These are phyloP conservation scores for Emmonsiellopsis sp. DNA, from an alignment of 2,329 filamentous ascomycete species.

Conservation along the genomic window DNA sequence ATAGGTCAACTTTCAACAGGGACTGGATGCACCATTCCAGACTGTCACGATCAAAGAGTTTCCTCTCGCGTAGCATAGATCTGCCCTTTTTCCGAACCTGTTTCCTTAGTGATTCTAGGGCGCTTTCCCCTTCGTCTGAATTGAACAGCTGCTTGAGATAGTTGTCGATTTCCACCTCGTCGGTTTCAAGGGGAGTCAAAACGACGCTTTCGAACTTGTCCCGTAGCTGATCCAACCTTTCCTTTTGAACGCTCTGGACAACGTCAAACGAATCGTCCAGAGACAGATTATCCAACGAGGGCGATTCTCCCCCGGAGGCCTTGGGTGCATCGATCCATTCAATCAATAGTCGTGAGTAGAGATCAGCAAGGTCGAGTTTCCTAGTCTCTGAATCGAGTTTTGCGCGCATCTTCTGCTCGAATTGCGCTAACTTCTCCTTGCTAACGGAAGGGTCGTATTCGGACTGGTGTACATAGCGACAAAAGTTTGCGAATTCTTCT, in stretches of 20 bases:
- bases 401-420: conserved; percentile 22
- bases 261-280: conserved; percentile 21
- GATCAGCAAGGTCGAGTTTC: conserved; percentile 24
- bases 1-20: conserved; percentile 31
- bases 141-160: conserved; percentile 25
- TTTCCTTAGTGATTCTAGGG: conserved; percentile 18
- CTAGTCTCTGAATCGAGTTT: conserved; percentile 28
- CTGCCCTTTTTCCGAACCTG: conserved; percentile 11
- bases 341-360: conserved; percentile 30
- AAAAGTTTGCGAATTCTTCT: conserved; percentile 19
- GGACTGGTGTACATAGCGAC: conserved; percentile 27
- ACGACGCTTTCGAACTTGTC: conserved; percentile 33
- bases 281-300: conserved; percentile 5
- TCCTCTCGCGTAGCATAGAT: conserved; percentile 13
- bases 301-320: conserved; percentile 5
- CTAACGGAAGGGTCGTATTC: conserved; percentile 29
- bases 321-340: conserved; percentile 27
- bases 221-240: conserved; percentile 26
- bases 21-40: conserved; percentile 29
- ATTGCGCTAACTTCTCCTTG: conserved; percentile 20
- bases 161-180: conserved; percentile 19
- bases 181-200: conserved; percentile 27
- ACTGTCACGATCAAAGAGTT: conserved; percentile 23
- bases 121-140: conserved; percentile 17
- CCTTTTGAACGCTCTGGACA: conserved; percentile 25